Evolutionary conservation across 805 yeast species (phyloP).

Genomic region (Phaffomyces thermotolerans): DNA sequence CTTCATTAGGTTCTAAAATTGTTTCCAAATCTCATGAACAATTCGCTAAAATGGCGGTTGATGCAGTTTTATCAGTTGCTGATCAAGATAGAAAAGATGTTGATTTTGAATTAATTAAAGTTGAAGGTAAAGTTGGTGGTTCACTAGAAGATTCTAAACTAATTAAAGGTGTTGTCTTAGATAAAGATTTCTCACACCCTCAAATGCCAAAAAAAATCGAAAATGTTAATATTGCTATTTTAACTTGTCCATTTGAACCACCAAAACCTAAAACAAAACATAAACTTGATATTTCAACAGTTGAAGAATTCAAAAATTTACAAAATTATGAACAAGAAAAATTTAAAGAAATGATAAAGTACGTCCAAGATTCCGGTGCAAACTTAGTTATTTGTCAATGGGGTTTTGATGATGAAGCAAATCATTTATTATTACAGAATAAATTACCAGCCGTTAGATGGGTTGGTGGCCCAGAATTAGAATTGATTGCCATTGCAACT

Average conservation of each 20-base stretch:
- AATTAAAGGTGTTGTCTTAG: constrained; percentile 87
- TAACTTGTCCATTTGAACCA: constrained; percentile 98
- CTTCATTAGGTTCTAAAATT: constrained; percentile 91
- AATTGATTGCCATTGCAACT: constrained; percentile 94
- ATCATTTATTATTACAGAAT: constrained; percentile 82
- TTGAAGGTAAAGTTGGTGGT: constrained; percentile 96
- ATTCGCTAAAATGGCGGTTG: constrained; percentile 96
- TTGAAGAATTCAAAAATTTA: constrained; percentile 85
- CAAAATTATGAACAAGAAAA: constrained; percentile 90
- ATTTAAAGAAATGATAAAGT: constrained; percentile 82
- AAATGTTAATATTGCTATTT: constrained; percentile 85
- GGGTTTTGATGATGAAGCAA: constrained; percentile 99
- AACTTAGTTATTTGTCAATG: constrained; percentile 97
- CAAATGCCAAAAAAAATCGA: constrained; percentile 85
- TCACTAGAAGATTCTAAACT: constrained; percentile 77
- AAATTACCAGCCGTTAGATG: constrained; percentile 94
- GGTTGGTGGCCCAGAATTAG: constrained; percentile 98
- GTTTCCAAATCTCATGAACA: constrained; percentile 90
- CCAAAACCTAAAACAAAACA: constrained; percentile 99
- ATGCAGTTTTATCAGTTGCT: constrained; percentile 87
- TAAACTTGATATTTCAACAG: constrained; percentile 87
- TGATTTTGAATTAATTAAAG: constrained; percentile 91
- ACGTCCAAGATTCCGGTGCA: constrained; percentile 86
- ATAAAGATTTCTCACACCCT: constrained; percentile 96
- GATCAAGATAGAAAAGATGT: constrained; percentile 91